These are phyloP conservation scores for Kwoniella sp. DNA, from an alignment of 768 basidiomycete genomes.

Conservation along the genomic window DNA sequence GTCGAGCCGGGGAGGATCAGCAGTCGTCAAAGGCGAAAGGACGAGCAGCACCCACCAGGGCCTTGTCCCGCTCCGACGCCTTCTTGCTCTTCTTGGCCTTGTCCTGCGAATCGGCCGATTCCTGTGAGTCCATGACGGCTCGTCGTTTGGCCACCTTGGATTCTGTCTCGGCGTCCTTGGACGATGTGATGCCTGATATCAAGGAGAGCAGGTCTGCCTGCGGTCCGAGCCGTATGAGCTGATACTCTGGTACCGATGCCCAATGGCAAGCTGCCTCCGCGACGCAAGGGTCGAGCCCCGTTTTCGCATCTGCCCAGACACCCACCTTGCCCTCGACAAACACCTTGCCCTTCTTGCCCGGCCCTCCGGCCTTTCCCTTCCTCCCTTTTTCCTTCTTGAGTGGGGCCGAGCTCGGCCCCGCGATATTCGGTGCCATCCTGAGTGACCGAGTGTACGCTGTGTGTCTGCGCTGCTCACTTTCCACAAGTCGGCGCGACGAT, in stretches of 20 bases:
- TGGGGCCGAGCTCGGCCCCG: background rate
- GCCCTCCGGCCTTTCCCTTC: slow-evolving; percentile 30
- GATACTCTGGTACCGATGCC: background rate
- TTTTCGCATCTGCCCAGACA: too few species aligned
- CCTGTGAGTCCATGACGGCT: slow-evolving; percentile 3
- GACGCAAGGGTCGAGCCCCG: too few species aligned
- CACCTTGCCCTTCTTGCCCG: slow-evolving; percentile 37
- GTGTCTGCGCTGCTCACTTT: too few species aligned
- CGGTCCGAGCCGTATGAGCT: background rate
- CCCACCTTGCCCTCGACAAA: slow-evolving; percentile 36
- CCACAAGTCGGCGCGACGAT: too few species aligned
- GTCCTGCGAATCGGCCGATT: background rate
- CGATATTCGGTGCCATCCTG: too few species aligned
- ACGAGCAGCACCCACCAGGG: slow-evolving; percentile 7
- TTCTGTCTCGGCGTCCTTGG: background rate
- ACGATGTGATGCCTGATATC: slow-evolving; percentile 9
- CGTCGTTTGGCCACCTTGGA: slow-evolving; percentile 3
- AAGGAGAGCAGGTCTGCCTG: slow-evolving; percentile 11
- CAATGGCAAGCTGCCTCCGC: too few species aligned
- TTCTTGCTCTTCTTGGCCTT: slow-evolving; percentile 2
- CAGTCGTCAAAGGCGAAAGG: too few species aligned
- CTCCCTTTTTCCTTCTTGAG: background rate
- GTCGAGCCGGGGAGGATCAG: too few species aligned
- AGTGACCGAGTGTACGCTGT: too few species aligned
- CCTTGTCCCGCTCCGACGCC: slow-evolving; percentile 4